Base-by-base conservation (phyloP, 768 basidiomycete genomes). In the Leccinellum rugosiceps region DNA sequence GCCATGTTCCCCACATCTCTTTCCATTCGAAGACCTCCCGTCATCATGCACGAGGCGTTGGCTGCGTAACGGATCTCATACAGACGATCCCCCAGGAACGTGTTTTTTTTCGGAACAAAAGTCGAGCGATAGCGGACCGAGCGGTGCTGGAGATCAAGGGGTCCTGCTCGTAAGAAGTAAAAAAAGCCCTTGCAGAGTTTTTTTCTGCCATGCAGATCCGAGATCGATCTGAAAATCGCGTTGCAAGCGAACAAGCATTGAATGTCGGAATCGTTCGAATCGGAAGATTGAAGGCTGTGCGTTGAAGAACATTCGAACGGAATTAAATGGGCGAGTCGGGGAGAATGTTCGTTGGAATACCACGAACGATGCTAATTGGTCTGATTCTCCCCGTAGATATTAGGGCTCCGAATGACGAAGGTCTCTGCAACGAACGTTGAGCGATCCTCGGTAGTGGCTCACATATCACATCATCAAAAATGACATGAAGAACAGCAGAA, bases 11-110 rank as follows among this genome's bases (percentile, higher is more conserved):
- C 58, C 58, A 58, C 50, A 49, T 55, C 23, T 44, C 41, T 58
- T 68, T 59, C 66, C 56, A 58, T 61, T 59, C 41, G 56, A 66
- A 66, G 11, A 32, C 49, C 52, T 2, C 58, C 66, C 62, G 53
- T 50, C 60, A 68, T 69, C 65, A 5, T 48, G 30, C 67, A 69
- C 63, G 68, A 69, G 68, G 67, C 68, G 48, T 53, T 47, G 57
- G 52, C 50, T 56, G 43, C 17, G 54, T 50, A 52, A 58, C 54
- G 32, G 25, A 58, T 60, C 23, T 41, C 28, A 50, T 50, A 26
- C 53, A 49, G 57, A 31, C 8, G 21, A 17, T 58, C 15, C 46
- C 56, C 47, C 21, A 56, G 55, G 26, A 50, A 58, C 56, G 50
- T 28, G 10, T 6, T 41, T 55, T 26, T 48, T 56, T 28, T 28